These are phyloP conservation scores for Chondrus crispus DNA, from an alignment of 23 red algal species.

Conservation along the genomic window DNA sequence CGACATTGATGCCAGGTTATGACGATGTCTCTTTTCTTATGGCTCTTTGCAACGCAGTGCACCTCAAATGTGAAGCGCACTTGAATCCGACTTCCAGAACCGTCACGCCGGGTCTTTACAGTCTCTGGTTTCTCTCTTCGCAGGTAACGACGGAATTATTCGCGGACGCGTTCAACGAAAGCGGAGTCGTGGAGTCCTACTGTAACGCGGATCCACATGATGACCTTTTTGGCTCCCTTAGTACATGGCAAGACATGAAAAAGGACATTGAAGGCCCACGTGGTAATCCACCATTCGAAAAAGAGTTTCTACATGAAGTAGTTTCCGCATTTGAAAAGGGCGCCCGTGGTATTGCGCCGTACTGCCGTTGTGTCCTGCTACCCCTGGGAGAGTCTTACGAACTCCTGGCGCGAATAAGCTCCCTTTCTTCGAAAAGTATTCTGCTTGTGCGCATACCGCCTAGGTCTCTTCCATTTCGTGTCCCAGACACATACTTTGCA, in stretches of 20 bases:
- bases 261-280: not conserved
- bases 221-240: not conserved
- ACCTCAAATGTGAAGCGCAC: too few species aligned
- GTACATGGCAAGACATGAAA: not conserved
- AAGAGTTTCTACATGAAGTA: not conserved
- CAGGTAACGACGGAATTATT: not conserved
- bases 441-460: not conserved
- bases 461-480: not conserved
- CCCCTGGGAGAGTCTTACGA: not conserved
- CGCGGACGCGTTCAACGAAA: constrained; percentile 13
- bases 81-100: too few species aligned
- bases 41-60: too few species aligned
- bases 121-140: not conserved
- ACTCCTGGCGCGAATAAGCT: not conserved
- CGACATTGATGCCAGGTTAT: too few species aligned
- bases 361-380: not conserved
- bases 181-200: not conserved
- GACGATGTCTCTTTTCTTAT: too few species aligned
- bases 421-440: not conserved
- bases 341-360: not conserved
- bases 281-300: constrained; percentile 17
- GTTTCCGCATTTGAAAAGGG: not conserved
- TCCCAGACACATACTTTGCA: not conserved
- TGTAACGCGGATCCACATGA: not conserved
- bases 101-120: constrained; percentile 3